Conservation (phyloP, 257 asterid species). For the Mentha longifolia region DNA sequence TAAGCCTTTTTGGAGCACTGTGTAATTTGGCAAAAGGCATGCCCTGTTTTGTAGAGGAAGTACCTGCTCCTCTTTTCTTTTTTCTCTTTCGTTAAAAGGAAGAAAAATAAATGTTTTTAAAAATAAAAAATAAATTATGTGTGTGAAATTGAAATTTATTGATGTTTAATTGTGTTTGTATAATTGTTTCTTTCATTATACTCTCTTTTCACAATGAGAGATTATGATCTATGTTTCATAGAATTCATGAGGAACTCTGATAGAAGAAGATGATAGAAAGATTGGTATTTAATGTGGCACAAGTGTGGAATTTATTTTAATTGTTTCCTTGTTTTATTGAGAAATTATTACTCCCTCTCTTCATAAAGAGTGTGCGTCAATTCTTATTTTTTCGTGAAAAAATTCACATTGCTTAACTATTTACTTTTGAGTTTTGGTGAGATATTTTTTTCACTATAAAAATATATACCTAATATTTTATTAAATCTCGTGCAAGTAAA, state of each 20-base stretch:
- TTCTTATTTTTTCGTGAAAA: too few relatives aligned
- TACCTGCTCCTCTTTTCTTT: slow-evolving; percentile 28
- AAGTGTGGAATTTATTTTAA: neutral
- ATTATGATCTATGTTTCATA: slow-evolving; percentile 15
- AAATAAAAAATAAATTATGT: too few relatives aligned
- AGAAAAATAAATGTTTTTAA: neutral
- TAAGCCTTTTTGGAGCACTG: slow-evolving; percentile 31
- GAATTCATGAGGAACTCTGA: neutral
- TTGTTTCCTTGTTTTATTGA: neutral
- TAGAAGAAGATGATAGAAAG: neutral
- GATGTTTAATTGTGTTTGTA: slow-evolving; percentile 32
- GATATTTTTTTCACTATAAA: too few relatives aligned
- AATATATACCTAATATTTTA: too few relatives aligned
- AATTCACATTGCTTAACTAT: too few relatives aligned
- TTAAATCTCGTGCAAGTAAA: too few relatives aligned
- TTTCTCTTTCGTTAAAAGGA: too few relatives aligned
- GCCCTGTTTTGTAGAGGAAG: slow-evolving; percentile 30
- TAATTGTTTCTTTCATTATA: slow-evolving; percentile 31
- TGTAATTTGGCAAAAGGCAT: slow-evolving; percentile 29
- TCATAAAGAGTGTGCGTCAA: too few relatives aligned
- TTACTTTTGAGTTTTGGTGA: too few relatives aligned
- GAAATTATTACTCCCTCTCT: neutral
- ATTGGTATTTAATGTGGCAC: neutral
- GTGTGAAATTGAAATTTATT: slow-evolving; percentile 39
- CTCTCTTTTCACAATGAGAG: neutral